A percentile compares a stretch with the other conserved stretches of the same genome.
Evolutionary conservation across 257 asterid species (phyloP).

Genomic region (Solanum virginianum): DNA sequence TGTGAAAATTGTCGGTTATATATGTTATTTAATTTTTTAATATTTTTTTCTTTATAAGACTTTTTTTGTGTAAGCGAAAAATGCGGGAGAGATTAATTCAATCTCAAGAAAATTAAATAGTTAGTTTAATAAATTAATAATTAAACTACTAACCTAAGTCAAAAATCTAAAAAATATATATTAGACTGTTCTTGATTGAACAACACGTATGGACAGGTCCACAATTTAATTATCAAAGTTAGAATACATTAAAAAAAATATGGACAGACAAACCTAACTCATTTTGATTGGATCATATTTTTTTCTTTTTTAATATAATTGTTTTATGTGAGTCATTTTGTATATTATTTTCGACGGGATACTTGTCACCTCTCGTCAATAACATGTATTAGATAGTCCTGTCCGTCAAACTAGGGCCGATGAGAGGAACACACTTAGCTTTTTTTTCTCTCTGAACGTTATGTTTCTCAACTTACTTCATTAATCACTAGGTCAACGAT

Average conservation of each 20-base stretch:
- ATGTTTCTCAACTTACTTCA: background rate
- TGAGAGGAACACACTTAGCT: background rate
- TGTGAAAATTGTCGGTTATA: background rate
- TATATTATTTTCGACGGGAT: no score
- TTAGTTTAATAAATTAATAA: background rate
- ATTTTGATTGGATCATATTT: background rate
- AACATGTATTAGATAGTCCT: background rate
- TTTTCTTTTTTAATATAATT: background rate
- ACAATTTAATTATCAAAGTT: background rate
- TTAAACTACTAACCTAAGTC: background rate
- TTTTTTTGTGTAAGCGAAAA: background rate
- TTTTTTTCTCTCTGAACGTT: background rate
- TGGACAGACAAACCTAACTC: background rate
- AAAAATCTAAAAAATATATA: background rate
- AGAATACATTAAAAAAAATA: background rate
- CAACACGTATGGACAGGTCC: background rate
- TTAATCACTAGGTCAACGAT: background rate
- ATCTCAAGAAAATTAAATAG: background rate
- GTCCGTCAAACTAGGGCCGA: background rate
- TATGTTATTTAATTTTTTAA: background rate
- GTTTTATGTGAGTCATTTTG: no score
- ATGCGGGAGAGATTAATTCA: background rate
- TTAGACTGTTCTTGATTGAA: background rate
- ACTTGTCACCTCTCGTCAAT: background rate
- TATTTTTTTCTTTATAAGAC: background rate